Evolutionary conservation across 1,139 yeast genomes (phyloP), one percentile per base, ranked within the genome.

Genomic region (Kodamaea arcana): DNA sequence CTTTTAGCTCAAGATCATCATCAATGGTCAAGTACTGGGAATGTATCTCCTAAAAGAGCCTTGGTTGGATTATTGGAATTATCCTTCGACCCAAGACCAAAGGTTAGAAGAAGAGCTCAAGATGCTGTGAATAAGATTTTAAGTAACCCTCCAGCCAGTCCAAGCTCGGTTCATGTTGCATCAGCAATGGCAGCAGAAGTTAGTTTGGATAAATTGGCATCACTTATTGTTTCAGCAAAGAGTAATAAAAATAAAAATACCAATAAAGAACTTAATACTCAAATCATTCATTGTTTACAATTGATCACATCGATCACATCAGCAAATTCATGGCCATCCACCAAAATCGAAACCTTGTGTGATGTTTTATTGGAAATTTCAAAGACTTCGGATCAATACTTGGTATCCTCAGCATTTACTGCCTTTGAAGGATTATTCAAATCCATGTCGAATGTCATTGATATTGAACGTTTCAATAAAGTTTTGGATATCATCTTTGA

Each of bases 41-140:
- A 74, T 34, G 69, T 85, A 45, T 81, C 92, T 20, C 95, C 97
- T 21, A 76, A 75, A 52, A 78, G 95, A 63, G 95, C 94, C 17
- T 63, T 90, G 42, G 73, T 78, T 31, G 97, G 95, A 25, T 62
- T 94, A 40, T 63, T 92, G 42, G 90, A 87, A 51, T 70, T 88
- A 44, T 76, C 92, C 1, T 63, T 85, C 35, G 98, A 94, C 57
- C 82, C 86, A 29, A 76, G 98, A 56, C 98, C 99, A 23, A 94
- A 94, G 53, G 95, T 94, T 10, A 79, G 99, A 59, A 87, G 85
- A 75, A 80, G 97, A 66, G 95, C 97, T 2, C 85, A 83, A 48
- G 98, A 92, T 40, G 85, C 97, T 2, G 71, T 92, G 15, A 62
- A 72, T 31, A 71, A 66, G 4, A 66, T 92, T 22, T 65, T 92